Conservation (phyloP, 768 basidiomycete species). For the Pleurotus tuoliensis region DNA sequence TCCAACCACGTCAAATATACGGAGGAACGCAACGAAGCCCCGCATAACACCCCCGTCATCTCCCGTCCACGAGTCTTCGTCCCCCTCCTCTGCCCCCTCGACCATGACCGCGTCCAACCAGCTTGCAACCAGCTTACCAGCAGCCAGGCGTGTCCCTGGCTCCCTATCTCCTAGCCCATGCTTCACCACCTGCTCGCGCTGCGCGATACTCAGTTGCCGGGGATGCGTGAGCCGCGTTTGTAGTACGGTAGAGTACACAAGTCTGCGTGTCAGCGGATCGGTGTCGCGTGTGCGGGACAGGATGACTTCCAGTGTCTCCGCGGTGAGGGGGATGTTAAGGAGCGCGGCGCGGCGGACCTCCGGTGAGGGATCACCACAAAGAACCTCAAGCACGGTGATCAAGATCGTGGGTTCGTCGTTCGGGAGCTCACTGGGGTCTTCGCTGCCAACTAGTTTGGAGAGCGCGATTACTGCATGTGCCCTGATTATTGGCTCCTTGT, state of each 20-base stretch:
- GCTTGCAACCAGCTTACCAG: constrained; percentile 67
- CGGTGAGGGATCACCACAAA: constrained; percentile 73
- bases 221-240: constrained; percentile 54
- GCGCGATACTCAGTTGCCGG: constrained; percentile 67
- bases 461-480: constrained; percentile 82
- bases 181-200: constrained; percentile 82
- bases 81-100: constrained; percentile 21
- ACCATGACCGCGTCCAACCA: constrained; percentile 73
- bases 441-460: constrained; percentile 71
- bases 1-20: constrained; percentile 61
- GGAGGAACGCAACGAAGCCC: constrained; percentile 40
- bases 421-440: constrained; percentile 53
- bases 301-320: constrained; percentile 58
- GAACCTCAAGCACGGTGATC: constrained; percentile 63
- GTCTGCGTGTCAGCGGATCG: constrained; percentile 74
- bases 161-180: constrained; percentile 91
- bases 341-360: constrained; percentile 93
- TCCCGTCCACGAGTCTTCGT: constrained; percentile 28
- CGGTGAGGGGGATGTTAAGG: constrained; percentile 65
- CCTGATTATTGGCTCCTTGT: constrained; percentile 84
- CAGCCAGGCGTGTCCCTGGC: constrained; percentile 74
- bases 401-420: constrained; percentile 49
- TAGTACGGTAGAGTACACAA: constrained; percentile 72
- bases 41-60: constrained; percentile 47
- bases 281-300: constrained; percentile 83